Base-by-base conservation (phyloP, 2,329 filamentous ascomycete genomes). In the Xylariaceae sp. region DNA sequence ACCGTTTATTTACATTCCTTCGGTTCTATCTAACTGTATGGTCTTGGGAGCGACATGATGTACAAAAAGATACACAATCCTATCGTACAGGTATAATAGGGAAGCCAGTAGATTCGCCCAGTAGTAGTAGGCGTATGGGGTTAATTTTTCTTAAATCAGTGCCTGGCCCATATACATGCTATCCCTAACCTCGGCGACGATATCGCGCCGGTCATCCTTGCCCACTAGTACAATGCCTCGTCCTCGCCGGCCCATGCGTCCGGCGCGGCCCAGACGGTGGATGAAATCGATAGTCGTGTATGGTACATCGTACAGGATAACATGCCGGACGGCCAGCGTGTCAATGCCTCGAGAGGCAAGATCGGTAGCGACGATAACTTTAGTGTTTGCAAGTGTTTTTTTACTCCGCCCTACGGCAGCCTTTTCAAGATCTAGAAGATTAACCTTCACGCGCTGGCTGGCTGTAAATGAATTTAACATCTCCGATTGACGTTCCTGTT, bases 201-300 rank as follows among this genome's bases (percentile, higher is more conserved):
- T 83, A 71, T 97, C 92, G 67, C 87, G 88, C 49, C 94, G 79
- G 70, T 97, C 94, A 58, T 91, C 82, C 70, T 88, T 92, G 57
- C 92, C 92, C 1, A 96, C 89, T 34, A 99, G 75, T 26, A 97
- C 92, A 60, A 97, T 85, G 18, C 91, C 94, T 52, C 92, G 80
- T 15, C 94, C 94, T 68, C 94, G 81, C 57, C 91, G 82, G 2
- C 91, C 91, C 90, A 97, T 97, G 32, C 94, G 83, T 0, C 94
- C 94, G 1, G 94, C 90, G 53, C 94, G 82, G 15, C 94, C 94
- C 4, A 97, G 82, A 15, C 95, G 87, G 71, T 99, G 95, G 66
- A 99, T 96, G 66, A 99, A 99, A 71, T 99, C 95, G 56, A 99
- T 95, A 0, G 91, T 95, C 0, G 89, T 95, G 68, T 97, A 92